phyloP scores from a whole-genome alignment of 2,329 filamentous ascomycete genomes.

The Coniella vitis region DNA sequence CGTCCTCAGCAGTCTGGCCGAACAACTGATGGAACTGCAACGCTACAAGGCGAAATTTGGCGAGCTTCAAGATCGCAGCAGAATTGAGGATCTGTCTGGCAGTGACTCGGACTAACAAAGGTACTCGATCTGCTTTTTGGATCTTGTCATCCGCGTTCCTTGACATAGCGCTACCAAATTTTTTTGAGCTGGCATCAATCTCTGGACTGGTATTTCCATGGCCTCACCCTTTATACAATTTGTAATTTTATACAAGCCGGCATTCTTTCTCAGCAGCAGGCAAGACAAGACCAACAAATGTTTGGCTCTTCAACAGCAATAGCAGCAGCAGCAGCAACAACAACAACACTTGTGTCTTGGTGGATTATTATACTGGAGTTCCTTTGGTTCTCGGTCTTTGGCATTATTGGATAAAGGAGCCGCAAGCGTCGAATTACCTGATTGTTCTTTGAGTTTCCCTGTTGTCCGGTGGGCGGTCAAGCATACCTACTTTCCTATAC shows the following conservation, averaged over 20 bases:
- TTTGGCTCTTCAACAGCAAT: background rate
- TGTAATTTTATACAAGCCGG: slow-evolving; percentile 8
- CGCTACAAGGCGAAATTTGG: slow-evolving; percentile 51
- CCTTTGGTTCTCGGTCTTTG: background rate
- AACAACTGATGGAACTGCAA: slow-evolving; percentile 58
- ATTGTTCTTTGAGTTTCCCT: slow-evolving; percentile 1
- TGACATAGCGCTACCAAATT: no score
- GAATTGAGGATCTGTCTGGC: slow-evolving; percentile 23
- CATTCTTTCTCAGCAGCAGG: background rate
- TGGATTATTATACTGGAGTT: background rate
- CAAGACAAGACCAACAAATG: no score
- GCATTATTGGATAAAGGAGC: slow-evolving; percentile 8
- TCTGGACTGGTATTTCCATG: background rate
- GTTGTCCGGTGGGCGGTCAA: background rate
- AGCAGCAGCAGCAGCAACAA: no score
- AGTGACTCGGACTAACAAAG: slow-evolving; percentile 32
- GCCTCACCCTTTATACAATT: slow-evolving; percentile 1
- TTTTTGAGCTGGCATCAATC: background rate
- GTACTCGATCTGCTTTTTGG: background rate
- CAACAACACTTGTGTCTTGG: no score
- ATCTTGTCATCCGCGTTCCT: background rate
- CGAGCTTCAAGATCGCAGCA: slow-evolving; percentile 26
- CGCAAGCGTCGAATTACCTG: slow-evolving; percentile 14
- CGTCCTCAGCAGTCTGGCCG: slow-evolving; percentile 56
- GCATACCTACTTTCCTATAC: slow-evolving; percentile 6